Conservation (phyloP, 305 asterid species). For the Ilex paraguariensis region DNA sequence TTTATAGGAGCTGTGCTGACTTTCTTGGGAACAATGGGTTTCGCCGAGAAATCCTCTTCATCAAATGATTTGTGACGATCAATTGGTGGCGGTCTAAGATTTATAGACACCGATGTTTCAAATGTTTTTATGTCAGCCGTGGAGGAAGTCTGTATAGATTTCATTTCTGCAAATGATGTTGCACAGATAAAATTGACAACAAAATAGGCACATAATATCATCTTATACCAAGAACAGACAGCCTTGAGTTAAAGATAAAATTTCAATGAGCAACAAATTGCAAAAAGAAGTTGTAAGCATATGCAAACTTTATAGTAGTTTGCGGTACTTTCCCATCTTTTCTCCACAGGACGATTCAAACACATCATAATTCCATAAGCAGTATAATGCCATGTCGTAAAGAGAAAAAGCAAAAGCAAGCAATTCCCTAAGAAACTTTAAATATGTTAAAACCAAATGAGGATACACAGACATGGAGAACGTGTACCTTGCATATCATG, state of each 20-base stretch:
- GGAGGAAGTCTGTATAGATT: constrained; percentile 48
- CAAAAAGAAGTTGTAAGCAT: too few relatives aligned
- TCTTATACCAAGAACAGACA: too few relatives aligned
- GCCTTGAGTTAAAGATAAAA: too few relatives aligned
- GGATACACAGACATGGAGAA: constrained; percentile 1
- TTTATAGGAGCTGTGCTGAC: constrained; percentile 47
- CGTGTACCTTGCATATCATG: constrained; percentile 61
- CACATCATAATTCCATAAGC: too few relatives aligned
- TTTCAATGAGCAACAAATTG: too few relatives aligned
- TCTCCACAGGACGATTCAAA: too few relatives aligned
- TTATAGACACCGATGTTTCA: constrained; percentile 57
- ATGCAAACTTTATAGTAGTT: too few relatives aligned
- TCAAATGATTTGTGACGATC: constrained; percentile 78
- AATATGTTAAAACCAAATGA: constrained; percentile 5
- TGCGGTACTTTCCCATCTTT: too few relatives aligned
- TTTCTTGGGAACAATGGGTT: constrained; percentile 68
- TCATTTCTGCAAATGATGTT: constrained; percentile 42
- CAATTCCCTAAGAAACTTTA: background rate
- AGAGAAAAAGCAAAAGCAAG: constrained; percentile 7
- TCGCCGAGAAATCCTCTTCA: constrained; percentile 51
- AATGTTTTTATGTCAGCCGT: constrained; percentile 43
- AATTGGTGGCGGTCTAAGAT: constrained; percentile 69
- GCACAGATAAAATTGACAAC: background rate
- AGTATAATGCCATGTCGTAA: background rate
- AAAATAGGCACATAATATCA: background rate